A percentile compares a stretch with the other conserved stretches of the same genome.
Conservation (phyloP, 163 green algal species). For the Volvox carteri region DNA sequence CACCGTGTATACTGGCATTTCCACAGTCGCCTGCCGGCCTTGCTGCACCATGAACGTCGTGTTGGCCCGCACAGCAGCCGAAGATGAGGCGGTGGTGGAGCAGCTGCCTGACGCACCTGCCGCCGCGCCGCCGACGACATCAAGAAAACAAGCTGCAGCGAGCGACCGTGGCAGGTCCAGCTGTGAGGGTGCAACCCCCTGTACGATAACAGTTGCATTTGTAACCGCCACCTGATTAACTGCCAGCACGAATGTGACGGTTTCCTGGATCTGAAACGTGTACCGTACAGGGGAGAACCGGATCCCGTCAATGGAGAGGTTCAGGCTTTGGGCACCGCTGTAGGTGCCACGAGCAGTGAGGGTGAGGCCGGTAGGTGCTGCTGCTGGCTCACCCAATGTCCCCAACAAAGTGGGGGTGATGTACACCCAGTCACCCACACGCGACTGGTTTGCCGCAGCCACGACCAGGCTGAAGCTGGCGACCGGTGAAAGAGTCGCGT, state of each 20-base stretch:
- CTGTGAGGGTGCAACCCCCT: background rate
- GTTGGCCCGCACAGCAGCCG: background rate
- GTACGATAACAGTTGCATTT: background rate
- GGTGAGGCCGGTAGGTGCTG: too few relatives aligned
- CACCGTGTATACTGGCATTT: slow-evolving; percentile 35
- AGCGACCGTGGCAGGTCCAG: slow-evolving; percentile 28
- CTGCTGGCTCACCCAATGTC: background rate
- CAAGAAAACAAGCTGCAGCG: slow-evolving; percentile 3
- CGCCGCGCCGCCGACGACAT: background rate
- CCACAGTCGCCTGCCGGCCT: background rate
- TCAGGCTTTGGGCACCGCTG: background rate
- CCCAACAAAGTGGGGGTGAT: slow-evolving; percentile 1
- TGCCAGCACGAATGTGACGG: background rate
- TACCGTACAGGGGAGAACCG: background rate
- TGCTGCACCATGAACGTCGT: slow-evolving; percentile 8
- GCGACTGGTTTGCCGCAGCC: background rate
- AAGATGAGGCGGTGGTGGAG: background rate
- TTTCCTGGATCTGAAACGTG: slow-evolving; percentile 17
- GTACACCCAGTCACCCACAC: slow-evolving; percentile 51
- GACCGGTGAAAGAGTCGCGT: background rate
- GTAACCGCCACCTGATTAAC: background rate
- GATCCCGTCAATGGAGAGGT: background rate
- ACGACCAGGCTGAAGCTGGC: slow-evolving; percentile 8
- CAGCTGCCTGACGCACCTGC: background rate
- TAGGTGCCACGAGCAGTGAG: slow-evolving; percentile 5